phyloP scores from a whole-genome alignment of 805 yeast genomes.

The Candida suzukii region DNA sequence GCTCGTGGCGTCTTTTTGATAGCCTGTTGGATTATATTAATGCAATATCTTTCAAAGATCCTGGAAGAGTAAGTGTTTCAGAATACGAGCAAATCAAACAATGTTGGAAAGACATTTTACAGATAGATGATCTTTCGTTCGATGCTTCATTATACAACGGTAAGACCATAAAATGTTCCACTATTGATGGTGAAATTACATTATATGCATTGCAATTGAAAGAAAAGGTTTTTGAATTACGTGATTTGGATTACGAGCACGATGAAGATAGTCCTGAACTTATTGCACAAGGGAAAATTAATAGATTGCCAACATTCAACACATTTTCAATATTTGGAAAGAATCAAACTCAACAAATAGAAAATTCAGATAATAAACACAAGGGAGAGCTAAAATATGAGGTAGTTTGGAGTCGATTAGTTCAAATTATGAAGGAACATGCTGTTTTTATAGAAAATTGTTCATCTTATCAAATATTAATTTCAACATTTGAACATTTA shows the following conservation, averaged over 20 bases:
- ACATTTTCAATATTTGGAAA: no score
- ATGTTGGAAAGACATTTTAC: slow-evolving; percentile 1
- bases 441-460: no score
- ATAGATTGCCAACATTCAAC: no score
- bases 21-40: background rate
- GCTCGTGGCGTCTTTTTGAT: background rate
- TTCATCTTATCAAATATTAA: no score
- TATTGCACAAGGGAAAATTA: no score
- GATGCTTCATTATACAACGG: background rate
- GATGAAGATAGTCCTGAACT: no score
- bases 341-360: no score
- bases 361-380: no score
- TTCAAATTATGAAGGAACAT: no score
- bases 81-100: background rate
- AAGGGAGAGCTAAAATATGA: no score
- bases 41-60: background rate
- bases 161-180: background rate
- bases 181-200: background rate
- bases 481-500: no score
- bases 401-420: no score
- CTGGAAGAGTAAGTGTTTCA: background rate
- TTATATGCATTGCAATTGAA: background rate
- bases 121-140: background rate
- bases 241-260: background rate
- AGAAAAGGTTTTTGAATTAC: background rate